phyloP scores from a whole-genome alignment of 176 grass and related monocot genomes.

The Pontederia crassipes region DNA sequence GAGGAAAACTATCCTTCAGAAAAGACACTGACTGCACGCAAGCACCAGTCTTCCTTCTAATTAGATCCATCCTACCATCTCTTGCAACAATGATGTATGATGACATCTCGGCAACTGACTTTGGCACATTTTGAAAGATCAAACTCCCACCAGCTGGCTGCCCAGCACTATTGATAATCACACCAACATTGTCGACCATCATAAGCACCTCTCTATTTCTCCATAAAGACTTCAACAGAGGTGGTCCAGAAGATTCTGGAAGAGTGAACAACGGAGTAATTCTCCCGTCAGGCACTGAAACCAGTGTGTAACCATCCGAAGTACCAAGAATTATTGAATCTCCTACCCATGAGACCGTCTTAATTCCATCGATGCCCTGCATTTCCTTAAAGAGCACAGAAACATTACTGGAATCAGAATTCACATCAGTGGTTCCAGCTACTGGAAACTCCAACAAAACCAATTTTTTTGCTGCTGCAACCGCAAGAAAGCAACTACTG shows the following conservation, averaged over 20 bases:
- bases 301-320: conserved; percentile 44
- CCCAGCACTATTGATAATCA: conserved; percentile 39
- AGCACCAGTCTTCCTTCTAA: conserved; percentile 55
- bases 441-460: conserved; percentile 51
- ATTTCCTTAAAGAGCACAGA: conserved; percentile 61
- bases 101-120: conserved; percentile 51
- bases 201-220: conserved; percentile 54
- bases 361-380: conserved; percentile 48
- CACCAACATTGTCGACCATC: conserved; percentile 81
- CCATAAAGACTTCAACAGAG: conserved; percentile 57
- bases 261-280: conserved; percentile 49
- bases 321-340: conserved; percentile 60
- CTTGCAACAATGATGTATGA: conserved; percentile 63
- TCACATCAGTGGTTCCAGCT: conserved; percentile 7
- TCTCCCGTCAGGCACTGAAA: conserved; percentile 26
- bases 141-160: conserved; percentile 69
- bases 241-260: conserved; percentile 45
- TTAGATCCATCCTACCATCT: conserved; percentile 55
- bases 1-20: conserved; percentile 25
- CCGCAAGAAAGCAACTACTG: conserved; percentile 30
- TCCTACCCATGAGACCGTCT: conserved; percentile 56
- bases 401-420: conserved; percentile 36
- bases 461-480: conserved; percentile 48
- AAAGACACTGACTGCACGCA: conserved; percentile 49
- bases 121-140: conserved; percentile 52